These are phyloP conservation scores for Penicillium paneum DNA, from an alignment of 2,329 filamentous ascomycete genomes.

Conservation along the genomic window DNA sequence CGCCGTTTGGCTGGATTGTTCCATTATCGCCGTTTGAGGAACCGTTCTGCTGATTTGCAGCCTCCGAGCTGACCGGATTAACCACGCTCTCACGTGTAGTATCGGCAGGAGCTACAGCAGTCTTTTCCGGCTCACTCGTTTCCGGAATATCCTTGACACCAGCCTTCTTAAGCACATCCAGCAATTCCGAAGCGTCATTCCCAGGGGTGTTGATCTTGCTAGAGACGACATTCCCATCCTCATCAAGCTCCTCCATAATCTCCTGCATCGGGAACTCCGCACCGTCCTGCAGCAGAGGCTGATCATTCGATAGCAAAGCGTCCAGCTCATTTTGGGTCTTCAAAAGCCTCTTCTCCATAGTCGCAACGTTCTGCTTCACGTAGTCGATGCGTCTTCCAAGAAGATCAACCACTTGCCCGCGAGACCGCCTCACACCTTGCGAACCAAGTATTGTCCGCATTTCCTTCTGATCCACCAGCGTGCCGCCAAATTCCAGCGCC, in stretches of 20 bases:
- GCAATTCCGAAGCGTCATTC: conserved; percentile 62
- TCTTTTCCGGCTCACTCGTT: conserved; percentile 11
- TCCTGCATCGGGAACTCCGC: conserved; percentile 74
- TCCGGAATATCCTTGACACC: conserved; percentile 57
- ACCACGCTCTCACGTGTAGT: background rate
- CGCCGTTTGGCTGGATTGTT: conserved; percentile 5
- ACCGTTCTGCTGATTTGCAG: background rate
- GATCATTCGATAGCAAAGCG: conserved; percentile 57
- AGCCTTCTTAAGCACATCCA: conserved; percentile 73
- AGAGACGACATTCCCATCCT: conserved; percentile 78
- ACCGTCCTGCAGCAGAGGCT: conserved; percentile 62
- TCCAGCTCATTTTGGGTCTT: conserved; percentile 64
- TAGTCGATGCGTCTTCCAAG: conserved; percentile 81
- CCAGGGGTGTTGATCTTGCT: conserved; percentile 65
- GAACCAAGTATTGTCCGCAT: conserved; percentile 54
- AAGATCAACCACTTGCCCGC: conserved; percentile 63
- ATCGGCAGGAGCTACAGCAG: conserved; percentile 10
- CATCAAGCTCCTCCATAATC: conserved; percentile 88
- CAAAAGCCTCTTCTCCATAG: conserved; percentile 69
- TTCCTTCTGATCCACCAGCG: conserved; percentile 49
- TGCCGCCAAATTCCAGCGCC: conserved; percentile 46
- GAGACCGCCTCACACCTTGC: conserved; percentile 47
- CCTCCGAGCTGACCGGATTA: background rate
- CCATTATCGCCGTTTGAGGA: background rate
- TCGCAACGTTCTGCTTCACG: conserved; percentile 74